A percentile compares a stretch with the other conserved stretches of the same genome.
These are phyloP conservation scores for Pseudogymnoascus sp. DNA, from an alignment of 2,329 filamentous ascomycete species.

Conservation along the genomic window DNA sequence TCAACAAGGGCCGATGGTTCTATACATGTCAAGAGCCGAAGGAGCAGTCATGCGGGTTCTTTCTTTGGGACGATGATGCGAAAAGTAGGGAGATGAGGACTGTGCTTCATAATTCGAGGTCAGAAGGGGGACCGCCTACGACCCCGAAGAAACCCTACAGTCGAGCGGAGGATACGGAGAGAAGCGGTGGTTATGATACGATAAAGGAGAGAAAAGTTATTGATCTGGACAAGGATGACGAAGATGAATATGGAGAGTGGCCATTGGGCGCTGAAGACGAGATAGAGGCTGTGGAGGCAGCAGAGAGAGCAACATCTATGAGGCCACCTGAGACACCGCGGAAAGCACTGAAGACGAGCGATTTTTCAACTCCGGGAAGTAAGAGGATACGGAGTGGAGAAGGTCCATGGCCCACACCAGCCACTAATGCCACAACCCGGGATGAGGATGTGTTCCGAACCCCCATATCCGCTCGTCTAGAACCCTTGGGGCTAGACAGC, in stretches of 20 bases:
- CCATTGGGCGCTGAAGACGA: slow-evolving; percentile 20
- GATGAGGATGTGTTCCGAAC: slow-evolving; percentile 20
- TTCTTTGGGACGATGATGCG: slow-evolving; percentile 49
- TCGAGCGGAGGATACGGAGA: not conserved
- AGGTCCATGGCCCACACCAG: slow-evolving; percentile 22
- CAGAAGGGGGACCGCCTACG: slow-evolving; percentile 25
- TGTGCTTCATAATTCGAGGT: slow-evolving; percentile 37
- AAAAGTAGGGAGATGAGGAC: slow-evolving; percentile 36
- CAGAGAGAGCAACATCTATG: slow-evolving; percentile 8
- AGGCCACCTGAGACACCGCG: slow-evolving; percentile 20
- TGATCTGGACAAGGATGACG: slow-evolving; percentile 15
- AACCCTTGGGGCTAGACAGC: not conserved
- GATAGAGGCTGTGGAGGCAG: slow-evolving; percentile 15
- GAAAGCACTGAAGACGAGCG: slow-evolving; percentile 18
- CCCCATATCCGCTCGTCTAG: slow-evolving; percentile 12
- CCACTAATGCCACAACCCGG: slow-evolving; percentile 12
- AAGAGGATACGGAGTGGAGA: slow-evolving; percentile 23
- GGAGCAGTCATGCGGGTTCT: slow-evolving; percentile 43
- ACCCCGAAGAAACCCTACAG: slow-evolving; percentile 12
- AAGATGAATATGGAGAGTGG: slow-evolving; percentile 24
- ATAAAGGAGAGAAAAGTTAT: not conserved
- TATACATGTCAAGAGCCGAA: slow-evolving; percentile 43
- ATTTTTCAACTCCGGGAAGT: slow-evolving; percentile 20
- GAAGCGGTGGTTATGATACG: not conserved
- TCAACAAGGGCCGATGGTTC: slow-evolving; percentile 44